Evolutionary conservation across 2,329 filamentous ascomycete species (phyloP), one percentile per base, ranked within the genome.

Genomic region (Dothistroma pini): DNA sequence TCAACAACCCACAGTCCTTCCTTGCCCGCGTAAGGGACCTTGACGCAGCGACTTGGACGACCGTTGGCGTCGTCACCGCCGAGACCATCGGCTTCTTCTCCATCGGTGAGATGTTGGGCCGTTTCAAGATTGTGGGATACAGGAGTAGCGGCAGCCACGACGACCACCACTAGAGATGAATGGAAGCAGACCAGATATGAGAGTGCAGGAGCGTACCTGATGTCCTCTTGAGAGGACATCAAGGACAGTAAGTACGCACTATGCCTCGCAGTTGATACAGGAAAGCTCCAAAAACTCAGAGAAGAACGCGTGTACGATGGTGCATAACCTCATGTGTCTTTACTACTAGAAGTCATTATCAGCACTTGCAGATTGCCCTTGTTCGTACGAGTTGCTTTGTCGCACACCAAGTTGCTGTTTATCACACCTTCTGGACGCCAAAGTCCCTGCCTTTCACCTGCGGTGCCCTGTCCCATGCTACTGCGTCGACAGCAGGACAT

Each of bases 31-130:
- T 90, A 73, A 86, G 90, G 75, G 89, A 86, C 80, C 71, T 95
- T 72, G 89, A 86, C 77, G 81, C 79, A 68, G 83, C 86, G 69
- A 88, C 96, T 78, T 76, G 93, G 70, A 84, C 84, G 58, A 79
- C 89, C 57, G 89, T 84, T 63, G 90, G 89, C 70, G 89, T 99
- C 62, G 81, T 97, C 64, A 79, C 83, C 53, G 93, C 93, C 59
- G 93, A 99, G 81, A 84, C 91, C 55, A 80, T 99, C 69, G 95
- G 95, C 64, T 99, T 99, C 86, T 99, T 97, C 85, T 96, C 93
- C 64, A 86, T 97, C 58, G 95, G 95, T 68, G 93, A 97, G 84
- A 97, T 99, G 78, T 87, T 99, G 72, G 95, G 95, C 72, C 86
- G 93, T 74, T 86, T 95, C 81, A 97, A 99, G 89, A 78, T 99